These are phyloP conservation scores for Phaeosphaeriaceae sp. DNA, from an alignment of 2,329 filamentous ascomycete species.

Conservation along the genomic window DNA sequence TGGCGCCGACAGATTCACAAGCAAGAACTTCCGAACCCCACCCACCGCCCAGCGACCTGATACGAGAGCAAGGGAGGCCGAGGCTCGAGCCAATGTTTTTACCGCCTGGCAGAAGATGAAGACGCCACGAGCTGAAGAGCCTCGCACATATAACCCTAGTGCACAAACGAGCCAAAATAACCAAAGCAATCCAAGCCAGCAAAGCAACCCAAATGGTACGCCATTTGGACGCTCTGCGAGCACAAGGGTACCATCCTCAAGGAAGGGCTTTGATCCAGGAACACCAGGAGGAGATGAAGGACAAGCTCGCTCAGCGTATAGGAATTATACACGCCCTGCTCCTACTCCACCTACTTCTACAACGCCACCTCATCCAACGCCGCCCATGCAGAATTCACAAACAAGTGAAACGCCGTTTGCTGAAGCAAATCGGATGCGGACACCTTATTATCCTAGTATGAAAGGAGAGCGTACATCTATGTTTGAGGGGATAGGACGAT, in stretches of 20 bases:
- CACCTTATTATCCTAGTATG: conserved; percentile 58
- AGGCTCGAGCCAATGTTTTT: conserved; percentile 53
- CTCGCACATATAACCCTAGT: conserved; percentile 27
- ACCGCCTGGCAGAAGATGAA: conserved; percentile 60
- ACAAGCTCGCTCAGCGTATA: conserved; percentile 61
- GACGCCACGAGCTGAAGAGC: conserved; percentile 39
- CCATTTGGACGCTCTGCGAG: conserved; percentile 49
- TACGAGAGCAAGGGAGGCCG: conserved; percentile 44
- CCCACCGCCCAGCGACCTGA: conserved; percentile 42
- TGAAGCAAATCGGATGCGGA: conserved; percentile 57
- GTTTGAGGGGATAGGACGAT: conserved; percentile 59
- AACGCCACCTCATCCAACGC: conserved; percentile 13
- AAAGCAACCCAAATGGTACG: conserved; percentile 45
- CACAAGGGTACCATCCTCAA: conserved; percentile 57
- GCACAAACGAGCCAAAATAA: conserved; percentile 9
- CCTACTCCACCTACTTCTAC: conserved; percentile 35
- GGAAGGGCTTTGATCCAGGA: conserved; percentile 64
- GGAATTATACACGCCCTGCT: conserved; percentile 43
- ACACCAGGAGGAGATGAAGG: conserved; percentile 65
- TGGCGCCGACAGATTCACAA: conserved; percentile 54
- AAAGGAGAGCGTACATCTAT: conserved; percentile 65
- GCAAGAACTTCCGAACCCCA: conserved; percentile 49
- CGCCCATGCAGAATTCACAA: conserved; percentile 25
- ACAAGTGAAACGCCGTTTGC: conserved; percentile 46
- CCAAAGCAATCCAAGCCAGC: conserved; percentile 11